phyloP scores from a whole-genome alignment of 2,329 filamentous ascomycete species.

The Paramyrothecium sp. region DNA sequence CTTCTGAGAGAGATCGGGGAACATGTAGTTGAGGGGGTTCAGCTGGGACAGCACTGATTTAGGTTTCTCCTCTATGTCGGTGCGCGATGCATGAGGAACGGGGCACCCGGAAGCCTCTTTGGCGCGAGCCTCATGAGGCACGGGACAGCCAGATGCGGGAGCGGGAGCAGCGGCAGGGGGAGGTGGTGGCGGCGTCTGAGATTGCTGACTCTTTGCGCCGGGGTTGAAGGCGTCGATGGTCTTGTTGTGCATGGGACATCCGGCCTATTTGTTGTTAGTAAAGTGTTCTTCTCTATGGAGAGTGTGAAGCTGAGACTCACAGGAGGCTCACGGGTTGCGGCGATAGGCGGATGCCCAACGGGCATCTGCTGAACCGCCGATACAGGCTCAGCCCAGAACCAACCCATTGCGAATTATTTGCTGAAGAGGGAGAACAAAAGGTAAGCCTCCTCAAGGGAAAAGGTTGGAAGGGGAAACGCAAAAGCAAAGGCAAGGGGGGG shows the following conservation, averaged over 20 bases:
- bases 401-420: slow-evolving; percentile 47
- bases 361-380: slow-evolving; percentile 32
- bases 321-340: slow-evolving; percentile 28
- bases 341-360: slow-evolving; percentile 27
- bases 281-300: background rate
- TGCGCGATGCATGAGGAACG: slow-evolving; percentile 38
- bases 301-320: slow-evolving; percentile 17
- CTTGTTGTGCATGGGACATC: slow-evolving; percentile 59
- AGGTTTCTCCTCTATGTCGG: slow-evolving; percentile 26
- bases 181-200: background rate
- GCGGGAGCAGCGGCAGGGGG: slow-evolving; percentile 10
- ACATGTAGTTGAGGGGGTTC: slow-evolving; percentile 92
- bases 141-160: slow-evolving; percentile 25
- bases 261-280: slow-evolving; percentile 32
- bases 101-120: slow-evolving; percentile 40
- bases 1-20: slow-evolving; percentile 77
- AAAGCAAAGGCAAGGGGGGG: background rate
- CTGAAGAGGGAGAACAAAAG: slow-evolving; percentile 1
- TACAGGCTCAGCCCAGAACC: slow-evolving; percentile 60
- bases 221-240: slow-evolving; percentile 46
- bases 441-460: background rate
- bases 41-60: slow-evolving; percentile 54
- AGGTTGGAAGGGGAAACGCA: background rate
- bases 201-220: slow-evolving; percentile 17
- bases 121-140: slow-evolving; percentile 22